Conservation (phyloP, 1,284 basidiomycete species). For the Clitocybe nebularis region DNA sequence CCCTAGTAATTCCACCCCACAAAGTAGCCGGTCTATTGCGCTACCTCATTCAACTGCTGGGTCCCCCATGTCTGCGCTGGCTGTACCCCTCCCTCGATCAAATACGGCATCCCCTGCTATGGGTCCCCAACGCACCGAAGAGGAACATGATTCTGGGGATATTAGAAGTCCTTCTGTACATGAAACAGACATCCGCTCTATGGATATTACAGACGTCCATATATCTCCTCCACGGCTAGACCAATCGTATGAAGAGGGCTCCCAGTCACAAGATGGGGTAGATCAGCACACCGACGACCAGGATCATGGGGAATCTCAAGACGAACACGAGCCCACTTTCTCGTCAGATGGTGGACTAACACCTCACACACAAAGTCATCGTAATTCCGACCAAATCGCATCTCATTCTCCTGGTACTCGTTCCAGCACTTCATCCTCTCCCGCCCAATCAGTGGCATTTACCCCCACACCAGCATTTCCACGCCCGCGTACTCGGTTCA, state of each 20-base stretch:
- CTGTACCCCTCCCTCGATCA: slow-evolving; percentile 54
- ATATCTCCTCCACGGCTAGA: slow-evolving; percentile 33
- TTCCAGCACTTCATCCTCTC: slow-evolving; percentile 37
- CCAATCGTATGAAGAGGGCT: slow-evolving; percentile 15
- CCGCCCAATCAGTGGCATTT: slow-evolving; percentile 45
- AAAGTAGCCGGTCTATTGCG: slow-evolving; percentile 44
- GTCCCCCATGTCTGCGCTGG: slow-evolving; percentile 45
- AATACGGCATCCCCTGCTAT: slow-evolving; percentile 46
- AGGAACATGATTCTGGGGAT: slow-evolving; percentile 1
- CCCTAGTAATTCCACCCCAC: slow-evolving; percentile 61
- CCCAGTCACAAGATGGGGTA: slow-evolving; percentile 6
- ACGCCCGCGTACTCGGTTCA: slow-evolving; percentile 58
- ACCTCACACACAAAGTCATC: slow-evolving; percentile 24
- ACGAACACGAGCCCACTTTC: slow-evolving; percentile 59
- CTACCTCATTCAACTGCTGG: slow-evolving; percentile 33
- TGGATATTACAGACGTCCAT: slow-evolving; percentile 48
- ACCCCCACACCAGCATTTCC: slow-evolving; percentile 66
- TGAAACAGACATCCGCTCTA: slow-evolving; percentile 34
- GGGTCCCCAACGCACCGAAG: slow-evolving; percentile 15
- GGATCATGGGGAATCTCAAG: slow-evolving; percentile 16
- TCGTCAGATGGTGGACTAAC: slow-evolving; percentile 48
- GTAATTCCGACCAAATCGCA: slow-evolving; percentile 14
- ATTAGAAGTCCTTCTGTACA: slow-evolving; percentile 20
- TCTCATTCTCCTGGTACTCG: slow-evolving; percentile 24
- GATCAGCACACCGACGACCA: slow-evolving; percentile 21